phyloP scores from a whole-genome alignment of 129 eudicot genomes.

The Glebionis coronaria region DNA sequence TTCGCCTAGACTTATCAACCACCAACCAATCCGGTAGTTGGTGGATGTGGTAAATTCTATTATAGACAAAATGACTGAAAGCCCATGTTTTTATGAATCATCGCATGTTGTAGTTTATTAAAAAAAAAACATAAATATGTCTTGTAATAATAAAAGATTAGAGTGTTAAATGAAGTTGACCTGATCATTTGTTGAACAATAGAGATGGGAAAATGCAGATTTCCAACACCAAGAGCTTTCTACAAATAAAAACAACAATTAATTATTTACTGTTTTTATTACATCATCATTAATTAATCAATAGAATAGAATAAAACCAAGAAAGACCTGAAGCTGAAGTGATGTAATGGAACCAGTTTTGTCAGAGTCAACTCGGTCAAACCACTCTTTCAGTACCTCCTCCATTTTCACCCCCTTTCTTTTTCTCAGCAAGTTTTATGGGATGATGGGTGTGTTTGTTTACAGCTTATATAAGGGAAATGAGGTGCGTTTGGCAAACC shows the following conservation, averaged over 20 bases:
- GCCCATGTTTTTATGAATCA: no score
- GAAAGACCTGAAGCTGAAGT: constrained; percentile 65
- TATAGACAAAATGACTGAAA: no score
- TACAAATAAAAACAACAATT: constrained; percentile 19
- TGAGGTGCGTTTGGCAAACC: no score
- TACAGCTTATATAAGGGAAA: no score
- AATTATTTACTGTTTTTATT: constrained; percentile 1
- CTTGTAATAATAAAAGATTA: constrained; percentile 1
- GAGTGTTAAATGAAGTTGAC: constrained; percentile 6
- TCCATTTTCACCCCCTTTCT: constrained; percentile 40
- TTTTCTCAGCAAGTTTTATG: no score
- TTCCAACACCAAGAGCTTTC: constrained; percentile 85
- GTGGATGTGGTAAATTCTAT: no score
- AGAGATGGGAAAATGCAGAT: constrained; percentile 65
- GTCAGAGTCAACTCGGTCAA: constrained; percentile 90
- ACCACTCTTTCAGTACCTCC: constrained; percentile 64
- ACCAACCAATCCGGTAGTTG: no score
- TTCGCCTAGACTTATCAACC: no score
- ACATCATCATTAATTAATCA: constrained; percentile 1
- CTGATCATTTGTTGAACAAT: constrained; percentile 98
- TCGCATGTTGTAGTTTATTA: no score
- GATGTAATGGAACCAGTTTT: constrained; percentile 71
- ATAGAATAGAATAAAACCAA: neutral
- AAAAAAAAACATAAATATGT: no score
- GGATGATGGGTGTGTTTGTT: no score